Percentiles rank a stretch among this genome's conserved stretches.
phyloP scores from a whole-genome alignment of 441 rosid species.

The Brassica hybrid region DNA sequence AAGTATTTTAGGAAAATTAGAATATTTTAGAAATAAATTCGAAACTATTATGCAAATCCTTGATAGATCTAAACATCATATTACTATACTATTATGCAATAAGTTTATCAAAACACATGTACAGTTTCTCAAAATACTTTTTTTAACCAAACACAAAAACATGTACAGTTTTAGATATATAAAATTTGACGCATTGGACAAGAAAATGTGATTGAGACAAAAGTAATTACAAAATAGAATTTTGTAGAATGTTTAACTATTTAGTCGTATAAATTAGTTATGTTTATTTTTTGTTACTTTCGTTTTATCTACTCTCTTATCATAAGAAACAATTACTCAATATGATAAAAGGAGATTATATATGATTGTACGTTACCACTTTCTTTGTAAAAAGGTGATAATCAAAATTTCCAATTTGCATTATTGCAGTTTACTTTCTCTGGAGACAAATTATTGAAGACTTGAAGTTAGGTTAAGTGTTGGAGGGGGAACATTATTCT shows the following conservation, averaged over 20 bases:
- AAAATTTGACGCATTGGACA: not conserved
- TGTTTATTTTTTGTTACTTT: not conserved
- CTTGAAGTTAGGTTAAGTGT: slow-evolving; percentile 28
- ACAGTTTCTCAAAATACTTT: too few species aligned
- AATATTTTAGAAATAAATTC: not conserved
- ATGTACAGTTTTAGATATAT: not conserved
- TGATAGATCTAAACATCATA: not conserved
- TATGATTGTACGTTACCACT: not conserved
- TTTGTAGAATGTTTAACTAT: not conserved
- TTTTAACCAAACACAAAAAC: too few species aligned
- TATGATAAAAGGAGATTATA: not conserved
- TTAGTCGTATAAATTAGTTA: not conserved
- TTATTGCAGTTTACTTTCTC: slow-evolving; percentile 16
- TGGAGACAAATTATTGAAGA: slow-evolving; percentile 7
- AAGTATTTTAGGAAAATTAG: not conserved
- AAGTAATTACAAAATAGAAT: not conserved
- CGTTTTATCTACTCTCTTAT: not conserved
- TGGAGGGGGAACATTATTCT: slow-evolving; percentile 14
- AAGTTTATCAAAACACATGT: not conserved
- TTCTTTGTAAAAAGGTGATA: not conserved
- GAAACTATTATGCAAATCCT: not conserved
- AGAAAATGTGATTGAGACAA: not conserved
- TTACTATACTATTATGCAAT: not conserved
- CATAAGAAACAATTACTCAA: not conserved
- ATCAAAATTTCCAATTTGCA: not conserved